Conservation (phyloP, 768 basidiomycete genomes). For the Candolleomyces aberdarensis region DNA sequence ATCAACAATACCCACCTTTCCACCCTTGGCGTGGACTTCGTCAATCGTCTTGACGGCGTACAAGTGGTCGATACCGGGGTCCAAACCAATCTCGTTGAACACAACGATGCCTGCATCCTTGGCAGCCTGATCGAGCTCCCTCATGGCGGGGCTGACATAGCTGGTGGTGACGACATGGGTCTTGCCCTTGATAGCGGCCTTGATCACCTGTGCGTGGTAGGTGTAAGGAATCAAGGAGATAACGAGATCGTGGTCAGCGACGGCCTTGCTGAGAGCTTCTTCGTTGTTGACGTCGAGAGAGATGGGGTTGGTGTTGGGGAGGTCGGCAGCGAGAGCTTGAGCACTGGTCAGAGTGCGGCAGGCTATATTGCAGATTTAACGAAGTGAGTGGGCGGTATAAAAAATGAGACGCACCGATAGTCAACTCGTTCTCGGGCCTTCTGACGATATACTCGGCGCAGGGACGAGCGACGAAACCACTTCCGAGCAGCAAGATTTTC, state of each 20-base stretch:
- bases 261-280: conserved; percentile 69
- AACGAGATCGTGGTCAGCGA: conserved; percentile 88
- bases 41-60: conserved; percentile 93
- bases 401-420: conserved; percentile 57
- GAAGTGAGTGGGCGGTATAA: not conserved
- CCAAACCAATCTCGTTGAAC: conserved; percentile 97
- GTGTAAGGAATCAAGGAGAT: conserved; percentile 97
- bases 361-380: conserved; percentile 39
- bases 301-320: conserved; percentile 69
- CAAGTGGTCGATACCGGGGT: conserved; percentile 92
- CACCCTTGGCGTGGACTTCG: conserved; percentile 92
- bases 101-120: conserved; percentile 90
- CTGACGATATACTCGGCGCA: conserved; percentile 92
- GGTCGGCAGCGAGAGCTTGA: conserved; percentile 59
- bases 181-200: conserved; percentile 85
- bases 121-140: conserved; percentile 74
- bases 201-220: conserved; percentile 85
- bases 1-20: conserved; percentile 59
- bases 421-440: conserved; percentile 76
- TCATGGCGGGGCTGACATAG: conserved; percentile 91
- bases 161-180: conserved; percentile 95
- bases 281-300: conserved; percentile 79
- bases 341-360: conserved; percentile 86
- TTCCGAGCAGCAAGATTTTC: conserved; percentile 86
- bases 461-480: conserved; percentile 94